Conservation (phyloP, 768 basidiomycete species). For the Porpolomopsis calyptriformis region DNA sequence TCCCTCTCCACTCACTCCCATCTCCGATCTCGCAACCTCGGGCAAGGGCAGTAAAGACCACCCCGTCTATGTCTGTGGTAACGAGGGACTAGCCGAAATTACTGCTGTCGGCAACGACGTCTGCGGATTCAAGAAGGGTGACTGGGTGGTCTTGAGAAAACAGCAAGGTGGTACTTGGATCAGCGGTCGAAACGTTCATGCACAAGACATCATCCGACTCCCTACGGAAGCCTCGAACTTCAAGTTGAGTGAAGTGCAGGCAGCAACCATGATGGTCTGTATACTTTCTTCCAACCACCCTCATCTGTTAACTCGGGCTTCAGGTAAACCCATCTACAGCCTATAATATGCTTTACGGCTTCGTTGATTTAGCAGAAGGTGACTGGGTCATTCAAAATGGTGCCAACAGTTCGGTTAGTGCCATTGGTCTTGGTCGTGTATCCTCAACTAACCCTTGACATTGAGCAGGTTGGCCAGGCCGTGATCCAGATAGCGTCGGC, state of each 20-base stretch:
- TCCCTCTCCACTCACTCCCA: conserved; percentile 27
- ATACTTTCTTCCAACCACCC: background rate
- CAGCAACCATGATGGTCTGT: conserved; percentile 66
- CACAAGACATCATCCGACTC: conserved; percentile 51
- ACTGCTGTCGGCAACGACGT: conserved; percentile 49
- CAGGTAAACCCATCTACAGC: conserved; percentile 81
- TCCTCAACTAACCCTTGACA: no score
- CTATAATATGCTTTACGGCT: conserved; percentile 70
- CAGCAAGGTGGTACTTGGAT: conserved; percentile 72
- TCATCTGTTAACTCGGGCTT: background rate
- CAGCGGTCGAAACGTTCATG: conserved; percentile 40
- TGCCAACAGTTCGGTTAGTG: conserved; percentile 67
- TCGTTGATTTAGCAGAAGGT: conserved; percentile 48
- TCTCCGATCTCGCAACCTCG: background rate
- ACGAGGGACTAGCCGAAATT: conserved; percentile 67
- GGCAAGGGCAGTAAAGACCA: conserved; percentile 23
- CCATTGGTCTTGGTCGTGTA: no score
- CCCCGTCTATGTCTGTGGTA: conserved; percentile 55
- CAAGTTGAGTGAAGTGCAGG: conserved; percentile 46
- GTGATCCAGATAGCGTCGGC: conserved; percentile 79
- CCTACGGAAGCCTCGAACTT: conserved; percentile 26
- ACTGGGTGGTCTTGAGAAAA: conserved; percentile 67
- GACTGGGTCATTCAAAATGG: conserved; percentile 85
- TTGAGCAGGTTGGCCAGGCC: conserved; percentile 72
- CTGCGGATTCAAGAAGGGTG: conserved; percentile 36